phyloP scores from a whole-genome alignment of 1,284 basidiomycete species.

The Athelia psychrophila region DNA sequence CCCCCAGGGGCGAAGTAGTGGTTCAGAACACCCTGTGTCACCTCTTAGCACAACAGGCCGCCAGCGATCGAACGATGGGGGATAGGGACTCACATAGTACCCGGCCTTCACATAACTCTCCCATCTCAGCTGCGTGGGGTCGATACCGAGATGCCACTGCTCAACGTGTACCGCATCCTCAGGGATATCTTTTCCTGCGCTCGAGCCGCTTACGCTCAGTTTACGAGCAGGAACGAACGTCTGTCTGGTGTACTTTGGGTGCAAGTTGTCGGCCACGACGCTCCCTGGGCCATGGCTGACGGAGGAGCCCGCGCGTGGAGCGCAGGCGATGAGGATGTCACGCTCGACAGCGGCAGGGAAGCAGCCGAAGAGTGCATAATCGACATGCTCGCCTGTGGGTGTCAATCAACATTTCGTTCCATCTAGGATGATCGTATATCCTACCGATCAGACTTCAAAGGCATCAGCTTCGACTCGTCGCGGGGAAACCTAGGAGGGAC shows the following conservation, averaged over 20 bases:
- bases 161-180: constrained; percentile 41
- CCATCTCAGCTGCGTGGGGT: constrained; percentile 72
- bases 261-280: constrained; percentile 66
- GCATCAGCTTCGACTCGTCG: neutral
- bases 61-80: constrained; percentile 1
- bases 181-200: constrained; percentile 19
- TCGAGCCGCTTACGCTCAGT: constrained; percentile 19
- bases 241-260: constrained; percentile 55
- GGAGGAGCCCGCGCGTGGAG: constrained; percentile 35
- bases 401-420: constrained; percentile 8
- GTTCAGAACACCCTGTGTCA: constrained; percentile 65
- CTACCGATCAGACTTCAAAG: constrained; percentile 33
- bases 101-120: constrained; percentile 86
- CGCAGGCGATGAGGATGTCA: constrained; percentile 83
- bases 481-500: constrained; percentile 17
- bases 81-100: constrained; percentile 51
- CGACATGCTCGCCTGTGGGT: constrained; percentile 79
- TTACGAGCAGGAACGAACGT: constrained; percentile 48
- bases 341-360: constrained; percentile 83
- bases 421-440: constrained; percentile 4
- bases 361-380: constrained; percentile 80
- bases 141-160: constrained; percentile 72
- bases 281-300: constrained; percentile 32
- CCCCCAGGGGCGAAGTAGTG: constrained; percentile 48
- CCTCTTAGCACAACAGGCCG: neutral